Evolutionary conservation across 331 rosid species (phyloP), one percentile per base, ranked within the genome.

Genomic region (Acacia concinna): DNA sequence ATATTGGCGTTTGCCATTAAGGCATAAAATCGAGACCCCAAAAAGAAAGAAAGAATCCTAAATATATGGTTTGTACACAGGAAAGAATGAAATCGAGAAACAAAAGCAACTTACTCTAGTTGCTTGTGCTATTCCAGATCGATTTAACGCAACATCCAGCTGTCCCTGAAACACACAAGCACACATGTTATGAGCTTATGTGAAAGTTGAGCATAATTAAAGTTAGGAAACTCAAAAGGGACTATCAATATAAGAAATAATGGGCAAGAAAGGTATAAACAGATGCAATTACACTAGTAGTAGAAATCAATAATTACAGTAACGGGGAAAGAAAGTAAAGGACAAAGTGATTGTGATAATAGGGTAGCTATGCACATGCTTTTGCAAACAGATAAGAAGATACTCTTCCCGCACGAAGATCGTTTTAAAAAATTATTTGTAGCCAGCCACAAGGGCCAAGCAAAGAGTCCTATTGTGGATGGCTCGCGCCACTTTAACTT

Each of bases 71-170:
- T 17, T 18, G 21, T 69, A 43, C 38, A 43, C 59, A 17, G 23
- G 51, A 79, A 76, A 27, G 56, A 57, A 76, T n/a, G 56, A 57
- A 73, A 72, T 47, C 21, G 57, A 73, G 76, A 37, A 54, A 77
- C 35, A 73, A 37, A 43, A 35, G 51, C 23, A 85, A 89, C 92
- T 86, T 87, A 95, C 98, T 69, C 83, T 89, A 73, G 77, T 88
- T 43, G 99, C 98, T 87, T 93, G 98, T 81, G 81, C 85, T 82
- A 96, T 90, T 72, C 99, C 98, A 57, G 81, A 87, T 84, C 90
- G 96, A 84, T 93, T 95, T 75, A 93, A 78, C 47, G 86, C 93
- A 71, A 95, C 88, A 73, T 95, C 97, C 81, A 95, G 79, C 37
- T 95, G 97, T 34, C 98, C 99, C 98, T 93, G 81, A 83, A 31